Percentiles rank a stretch among this genome's conserved stretches.
These are phyloP conservation scores for Colletotrichum limetticola DNA, from an alignment of 2,329 filamentous ascomycete genomes.

Conservation along the genomic window DNA sequence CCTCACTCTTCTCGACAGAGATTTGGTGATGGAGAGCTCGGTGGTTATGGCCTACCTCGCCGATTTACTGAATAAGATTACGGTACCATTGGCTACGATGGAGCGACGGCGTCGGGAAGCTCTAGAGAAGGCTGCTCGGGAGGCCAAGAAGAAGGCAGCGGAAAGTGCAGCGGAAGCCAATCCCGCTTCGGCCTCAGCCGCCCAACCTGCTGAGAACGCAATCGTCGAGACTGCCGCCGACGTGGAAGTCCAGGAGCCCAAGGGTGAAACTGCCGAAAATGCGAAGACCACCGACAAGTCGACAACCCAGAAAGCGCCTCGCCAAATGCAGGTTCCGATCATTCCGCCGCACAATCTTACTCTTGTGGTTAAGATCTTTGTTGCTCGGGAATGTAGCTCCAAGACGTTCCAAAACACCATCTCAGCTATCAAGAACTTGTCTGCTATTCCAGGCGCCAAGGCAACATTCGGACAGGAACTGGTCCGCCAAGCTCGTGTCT, in stretches of 20 bases:
- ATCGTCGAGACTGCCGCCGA: conserved; percentile 32
- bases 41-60: conserved; percentile 95
- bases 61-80: conserved; percentile 87
- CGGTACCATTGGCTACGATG: conserved; percentile 82
- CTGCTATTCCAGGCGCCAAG: conserved; percentile 90
- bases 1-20: conserved; percentile 88
- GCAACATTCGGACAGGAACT: conserved; percentile 93
- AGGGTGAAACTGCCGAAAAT: conserved; percentile 18
- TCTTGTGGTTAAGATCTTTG: conserved; percentile 95
- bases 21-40: conserved; percentile 96
- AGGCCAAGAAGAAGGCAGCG: conserved; percentile 47
- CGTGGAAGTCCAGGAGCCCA: conserved; percentile 25
- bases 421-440: conserved; percentile 98
- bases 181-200: conserved; percentile 25
- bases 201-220: conserved; percentile 37
- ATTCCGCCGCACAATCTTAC: conserved; percentile 91
- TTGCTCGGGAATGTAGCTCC: conserved; percentile 93
- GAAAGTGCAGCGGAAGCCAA: conserved; percentile 36
- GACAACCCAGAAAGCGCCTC: conserved; percentile 59
- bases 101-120: conserved; percentile 86
- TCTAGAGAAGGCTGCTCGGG: conserved; percentile 56
- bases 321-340: conserved; percentile 79
- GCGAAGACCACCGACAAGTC: conserved; percentile 53
- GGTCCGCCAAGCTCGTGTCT: conserved; percentile 83
- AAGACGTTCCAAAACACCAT: conserved; percentile 99